phyloP scores from a whole-genome alignment of 2,329 filamentous ascomycete genomes.

The Colletotrichum sp. region DNA sequence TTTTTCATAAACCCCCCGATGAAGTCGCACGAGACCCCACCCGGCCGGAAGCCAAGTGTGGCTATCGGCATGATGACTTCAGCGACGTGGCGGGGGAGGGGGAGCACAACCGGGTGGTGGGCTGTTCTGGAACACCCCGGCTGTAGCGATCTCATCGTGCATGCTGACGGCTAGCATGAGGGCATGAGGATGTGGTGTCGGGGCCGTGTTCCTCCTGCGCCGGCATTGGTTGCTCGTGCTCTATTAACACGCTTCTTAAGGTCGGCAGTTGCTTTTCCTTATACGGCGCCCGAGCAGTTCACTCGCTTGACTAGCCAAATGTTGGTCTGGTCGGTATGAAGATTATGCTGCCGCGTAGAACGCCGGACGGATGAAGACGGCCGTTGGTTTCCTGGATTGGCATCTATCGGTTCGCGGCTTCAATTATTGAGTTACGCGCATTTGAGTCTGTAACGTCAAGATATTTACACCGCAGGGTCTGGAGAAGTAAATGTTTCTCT shows the following conservation, averaged over 20 bases:
- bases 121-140: not conserved
- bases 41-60: not conserved
- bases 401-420: not conserved
- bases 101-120: not conserved
- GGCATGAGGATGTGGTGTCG: not conserved
- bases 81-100: not conserved
- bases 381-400: not conserved
- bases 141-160: not conserved
- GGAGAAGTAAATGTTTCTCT: not conserved
- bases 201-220: not conserved
- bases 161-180: not conserved
- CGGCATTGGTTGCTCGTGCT: not conserved
- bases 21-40: not conserved
- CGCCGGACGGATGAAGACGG: not conserved
- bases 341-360: not conserved
- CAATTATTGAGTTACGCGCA: not conserved
- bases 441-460: not conserved
- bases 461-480: not conserved
- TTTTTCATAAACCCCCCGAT: not conserved
- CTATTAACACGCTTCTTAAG: not conserved
- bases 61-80: not conserved
- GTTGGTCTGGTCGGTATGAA: not conserved
- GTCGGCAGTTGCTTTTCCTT: not conserved
- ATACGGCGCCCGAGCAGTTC: not conserved
- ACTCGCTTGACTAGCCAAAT: not conserved